Percentiles rank a stretch among this genome's conserved stretches.
Conservation (phyloP, 2,329 filamentous ascomycete genomes). For the Cercospora sp. region DNA sequence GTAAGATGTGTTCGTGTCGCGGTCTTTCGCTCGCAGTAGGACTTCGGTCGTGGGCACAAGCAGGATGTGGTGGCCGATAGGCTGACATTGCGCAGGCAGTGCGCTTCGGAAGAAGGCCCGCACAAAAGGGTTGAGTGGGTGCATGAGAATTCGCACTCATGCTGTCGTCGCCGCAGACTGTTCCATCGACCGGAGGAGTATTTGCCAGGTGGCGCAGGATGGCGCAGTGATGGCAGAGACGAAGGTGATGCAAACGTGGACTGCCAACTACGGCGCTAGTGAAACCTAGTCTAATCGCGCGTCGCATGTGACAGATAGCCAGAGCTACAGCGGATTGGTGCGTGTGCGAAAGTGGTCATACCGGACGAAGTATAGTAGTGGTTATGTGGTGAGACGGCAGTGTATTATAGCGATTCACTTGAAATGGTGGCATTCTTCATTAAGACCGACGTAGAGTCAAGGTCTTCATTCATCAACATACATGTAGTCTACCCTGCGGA, state of each 20-base stretch:
- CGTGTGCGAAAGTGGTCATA: not conserved
- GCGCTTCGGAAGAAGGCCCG: constrained; percentile 98
- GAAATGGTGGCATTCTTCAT: constrained; percentile 11
- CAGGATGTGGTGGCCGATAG: constrained; percentile 87
- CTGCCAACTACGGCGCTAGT: not conserved
- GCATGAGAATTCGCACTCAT: constrained; percentile 29
- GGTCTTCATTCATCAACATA: constrained; percentile 16
- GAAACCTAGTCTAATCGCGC: constrained; percentile 6
- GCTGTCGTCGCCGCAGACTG: not conserved
- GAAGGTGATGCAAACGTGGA: constrained; percentile 1
- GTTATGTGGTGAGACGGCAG: not conserved
- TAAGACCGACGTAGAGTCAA: constrained; percentile 13
- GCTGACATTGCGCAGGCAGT: constrained; percentile 85
- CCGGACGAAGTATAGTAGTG: not conserved
- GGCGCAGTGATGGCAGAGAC: not conserved
- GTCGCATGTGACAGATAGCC: constrained; percentile 5
- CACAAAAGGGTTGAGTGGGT: constrained; percentile 94
- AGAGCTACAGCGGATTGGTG: not conserved
- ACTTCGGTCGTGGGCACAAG: constrained; percentile 92
- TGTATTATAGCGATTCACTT: not conserved
- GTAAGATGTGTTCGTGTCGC: constrained; percentile 75
- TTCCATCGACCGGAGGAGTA: not conserved
- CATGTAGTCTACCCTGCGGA: constrained; percentile 1
- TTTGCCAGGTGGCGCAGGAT: not conserved
- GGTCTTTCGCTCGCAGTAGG: constrained; percentile 82